phyloP scores from a whole-genome alignment of 257 asterid species.

The Paulownia fortunei region DNA sequence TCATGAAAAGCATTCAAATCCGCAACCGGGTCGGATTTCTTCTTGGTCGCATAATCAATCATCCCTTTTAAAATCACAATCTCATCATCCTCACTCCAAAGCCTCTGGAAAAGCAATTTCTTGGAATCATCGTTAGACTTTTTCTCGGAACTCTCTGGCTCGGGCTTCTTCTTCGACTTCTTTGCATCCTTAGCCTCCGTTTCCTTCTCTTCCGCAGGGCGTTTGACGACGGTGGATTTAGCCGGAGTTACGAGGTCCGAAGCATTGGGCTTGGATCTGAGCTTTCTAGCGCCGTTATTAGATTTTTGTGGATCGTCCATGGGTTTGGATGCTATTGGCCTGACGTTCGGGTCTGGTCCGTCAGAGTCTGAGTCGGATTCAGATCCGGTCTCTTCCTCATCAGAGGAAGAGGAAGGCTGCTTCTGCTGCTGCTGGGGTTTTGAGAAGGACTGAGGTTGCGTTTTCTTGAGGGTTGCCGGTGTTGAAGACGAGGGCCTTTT shows the following conservation, averaged over 20 bases:
- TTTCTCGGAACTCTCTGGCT: conserved; percentile 24
- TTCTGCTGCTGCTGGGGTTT: conserved; percentile 10
- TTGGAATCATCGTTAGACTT: conserved; percentile 40
- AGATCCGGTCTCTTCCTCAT: conserved; percentile 47
- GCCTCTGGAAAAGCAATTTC: conserved; percentile 53
- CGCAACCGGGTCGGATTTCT: conserved; percentile 46
- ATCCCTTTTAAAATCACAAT: conserved; percentile 59
- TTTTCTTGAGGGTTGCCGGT: conserved; percentile 17
- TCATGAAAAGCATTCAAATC: conserved; percentile 56
- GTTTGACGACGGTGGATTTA: conserved; percentile 38
- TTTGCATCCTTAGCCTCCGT: conserved; percentile 42
- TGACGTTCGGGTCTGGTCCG: conserved; percentile 31
- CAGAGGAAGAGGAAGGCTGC: conserved; percentile 40
- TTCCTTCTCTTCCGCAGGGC: conserved; percentile 42
- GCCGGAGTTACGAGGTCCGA: conserved; percentile 37
- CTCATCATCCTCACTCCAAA: conserved; percentile 76
- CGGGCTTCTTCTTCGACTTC: conserved; percentile 52
- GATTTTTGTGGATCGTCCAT: conserved; percentile 33
- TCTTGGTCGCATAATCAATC: conserved; percentile 45
- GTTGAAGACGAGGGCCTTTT: conserved; percentile 29
- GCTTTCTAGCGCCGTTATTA: conserved; percentile 27
- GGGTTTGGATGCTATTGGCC: conserved; percentile 45
- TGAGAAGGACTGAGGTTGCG: conserved; percentile 20
- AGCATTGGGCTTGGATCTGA: conserved; percentile 39
- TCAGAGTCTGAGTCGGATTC: conserved; percentile 49